Evolutionary conservation across 2,329 filamentous ascomycete genomes (phyloP).

Genomic region (Stenocarpella maydis): DNA sequence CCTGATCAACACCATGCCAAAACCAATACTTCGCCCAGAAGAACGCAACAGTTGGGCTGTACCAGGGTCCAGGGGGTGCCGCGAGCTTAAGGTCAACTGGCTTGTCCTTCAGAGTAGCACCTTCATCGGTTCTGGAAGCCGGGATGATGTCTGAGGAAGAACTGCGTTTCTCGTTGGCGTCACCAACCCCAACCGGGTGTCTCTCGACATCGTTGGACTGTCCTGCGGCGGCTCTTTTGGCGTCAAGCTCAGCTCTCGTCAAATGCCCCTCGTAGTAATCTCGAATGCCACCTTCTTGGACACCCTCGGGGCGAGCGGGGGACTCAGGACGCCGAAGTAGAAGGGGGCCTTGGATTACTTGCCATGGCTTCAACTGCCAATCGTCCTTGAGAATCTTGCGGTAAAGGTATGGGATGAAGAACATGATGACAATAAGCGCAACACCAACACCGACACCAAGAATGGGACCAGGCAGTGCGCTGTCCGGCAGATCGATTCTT

Average conservation of each 20-base stretch:
- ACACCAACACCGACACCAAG: constrained; percentile 60
- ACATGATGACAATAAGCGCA: constrained; percentile 57
- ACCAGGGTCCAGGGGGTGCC: constrained; percentile 45
- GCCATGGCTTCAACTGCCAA: constrained; percentile 64
- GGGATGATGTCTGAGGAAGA: constrained; percentile 8
- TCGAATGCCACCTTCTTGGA: constrained; percentile 50
- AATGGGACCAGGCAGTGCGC: constrained; percentile 61
- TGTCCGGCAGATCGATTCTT: constrained; percentile 56
- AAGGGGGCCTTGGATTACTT: constrained; percentile 62
- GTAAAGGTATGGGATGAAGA: constrained; percentile 68
- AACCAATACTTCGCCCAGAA: constrained; percentile 55
- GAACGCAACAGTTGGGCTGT: constrained; percentile 51
- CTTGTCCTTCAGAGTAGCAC: not conserved
- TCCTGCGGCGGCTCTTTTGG: constrained; percentile 43
- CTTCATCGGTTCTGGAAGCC: not conserved
- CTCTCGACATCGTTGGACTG: constrained; percentile 1
- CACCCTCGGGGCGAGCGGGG: constrained; percentile 53
- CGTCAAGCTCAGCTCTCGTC: constrained; percentile 61
- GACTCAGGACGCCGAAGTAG: constrained; percentile 56
- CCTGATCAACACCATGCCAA: constrained; percentile 57
- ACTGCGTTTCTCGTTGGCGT: not conserved
- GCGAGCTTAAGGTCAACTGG: not conserved
- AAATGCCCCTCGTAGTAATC: constrained; percentile 66
- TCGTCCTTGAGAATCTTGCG: constrained; percentile 67
- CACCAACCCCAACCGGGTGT: not conserved